Evolutionary conservation across 345 rosid species (phyloP).

Genomic region (Pistacia vera): DNA sequence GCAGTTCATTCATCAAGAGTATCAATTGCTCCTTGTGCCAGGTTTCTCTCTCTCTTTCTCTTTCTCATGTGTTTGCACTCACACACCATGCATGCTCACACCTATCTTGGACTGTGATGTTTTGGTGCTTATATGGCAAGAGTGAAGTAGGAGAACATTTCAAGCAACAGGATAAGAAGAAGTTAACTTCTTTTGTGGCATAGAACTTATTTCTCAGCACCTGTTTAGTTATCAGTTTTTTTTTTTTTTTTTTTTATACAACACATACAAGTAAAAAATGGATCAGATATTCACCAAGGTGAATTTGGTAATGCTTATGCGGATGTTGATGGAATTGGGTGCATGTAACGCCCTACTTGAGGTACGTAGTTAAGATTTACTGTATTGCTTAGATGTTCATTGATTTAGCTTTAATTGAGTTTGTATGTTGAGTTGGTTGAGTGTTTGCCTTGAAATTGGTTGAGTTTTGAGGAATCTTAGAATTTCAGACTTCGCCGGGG

Average conservation of each 20-base stretch:
- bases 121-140: neutral
- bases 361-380: no score
- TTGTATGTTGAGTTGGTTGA: no score
- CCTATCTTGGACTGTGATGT: neutral
- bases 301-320: conserved; percentile 60
- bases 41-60: conserved; percentile 42
- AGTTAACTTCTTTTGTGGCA: neutral
- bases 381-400: no score
- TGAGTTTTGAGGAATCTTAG: no score
- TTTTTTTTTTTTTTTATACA: no score
- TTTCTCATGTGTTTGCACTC: neutral
- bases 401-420: no score
- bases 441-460: no score
- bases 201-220: neutral
- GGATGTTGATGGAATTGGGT: conserved; percentile 35
- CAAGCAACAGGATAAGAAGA: neutral
- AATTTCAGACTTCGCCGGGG: no score
- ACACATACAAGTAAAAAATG: no score
- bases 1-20: conserved; percentile 58
- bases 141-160: neutral
- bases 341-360: no score
- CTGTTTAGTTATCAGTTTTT: neutral
- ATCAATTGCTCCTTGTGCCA: conserved; percentile 26
- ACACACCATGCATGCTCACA: no score
- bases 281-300: no score